Evolutionary conservation across 2,329 filamentous ascomycete genomes (phyloP).

Genomic region (Cladosporium sp.): DNA sequence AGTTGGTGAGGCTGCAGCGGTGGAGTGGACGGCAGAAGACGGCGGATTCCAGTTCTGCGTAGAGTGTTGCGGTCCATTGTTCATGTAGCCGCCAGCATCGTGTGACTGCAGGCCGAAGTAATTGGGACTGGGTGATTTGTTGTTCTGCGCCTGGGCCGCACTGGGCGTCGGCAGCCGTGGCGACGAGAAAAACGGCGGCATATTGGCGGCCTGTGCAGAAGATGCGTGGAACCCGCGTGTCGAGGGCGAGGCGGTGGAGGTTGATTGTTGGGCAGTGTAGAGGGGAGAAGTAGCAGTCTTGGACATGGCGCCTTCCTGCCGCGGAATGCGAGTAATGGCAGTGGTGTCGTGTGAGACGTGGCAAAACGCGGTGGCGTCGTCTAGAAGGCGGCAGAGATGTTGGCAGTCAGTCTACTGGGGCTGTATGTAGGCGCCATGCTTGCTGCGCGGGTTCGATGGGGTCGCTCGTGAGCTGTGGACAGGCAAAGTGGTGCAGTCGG

Average conservation of each 20-base stretch:
- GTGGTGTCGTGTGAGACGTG: not conserved
- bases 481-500: not conserved
- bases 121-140: slow-evolving; percentile 62
- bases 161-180: slow-evolving; percentile 21
- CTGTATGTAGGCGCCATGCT: not conserved
- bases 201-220: slow-evolving; percentile 9
- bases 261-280: slow-evolving; percentile 12
- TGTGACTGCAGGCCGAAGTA: slow-evolving; percentile 77
- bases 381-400: not conserved
- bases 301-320: slow-evolving; percentile 16
- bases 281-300: slow-evolving; percentile 23
- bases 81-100: slow-evolving; percentile 54
- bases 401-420: not conserved
- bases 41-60: slow-evolving; percentile 72
- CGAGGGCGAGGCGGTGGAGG: slow-evolving; percentile 1
- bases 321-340: slow-evolving; percentile 1
- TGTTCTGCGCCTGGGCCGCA: slow-evolving; percentile 7
- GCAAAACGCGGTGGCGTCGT: not conserved
- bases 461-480: not conserved
- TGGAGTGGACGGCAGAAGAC: slow-evolving; percentile 67
- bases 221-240: not conserved
- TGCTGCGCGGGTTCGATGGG: not conserved
- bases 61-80: slow-evolving; percentile 45
- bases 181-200: slow-evolving; percentile 29
- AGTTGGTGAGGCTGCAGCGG: slow-evolving; percentile 63